Evolutionary conservation across 2,329 filamentous ascomycete genomes (phyloP), one percentile per base, ranked within the genome.

Genomic region (Ceratocystiopsis sp.): DNA sequence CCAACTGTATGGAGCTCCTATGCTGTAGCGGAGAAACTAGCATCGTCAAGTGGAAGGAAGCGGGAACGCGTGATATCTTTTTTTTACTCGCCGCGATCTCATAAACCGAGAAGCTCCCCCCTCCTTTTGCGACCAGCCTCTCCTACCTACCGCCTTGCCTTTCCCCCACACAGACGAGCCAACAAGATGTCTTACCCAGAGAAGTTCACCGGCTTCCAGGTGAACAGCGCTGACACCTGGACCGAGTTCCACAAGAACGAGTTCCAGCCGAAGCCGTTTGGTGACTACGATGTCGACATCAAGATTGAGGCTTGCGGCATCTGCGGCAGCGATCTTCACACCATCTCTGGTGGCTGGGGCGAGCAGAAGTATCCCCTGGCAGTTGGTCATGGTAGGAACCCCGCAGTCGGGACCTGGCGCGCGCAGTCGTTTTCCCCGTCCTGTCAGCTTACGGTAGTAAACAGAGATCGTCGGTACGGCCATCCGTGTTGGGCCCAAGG

Each of bases 201-300:
- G 35, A 67, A 72, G 50, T 77, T 75, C 59, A 67, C 64, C 45
- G 71, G 73, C 49, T 78, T 77, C 62, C 71, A 76, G 61, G 68
- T 75, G 53, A 59, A 69, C 45, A 64, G 64, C 43, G 59, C 68
- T 19, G 67, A 68, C 41, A 66, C 63, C 38, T 74, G 68, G 67
- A 60, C 71, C 50, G 66, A 77, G 46, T 76, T 78, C 55, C 66
- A 78, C 54, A 80, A 84, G 63, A 76, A 80, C 56, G 60, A 87
- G 66, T 85, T 84, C 66, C 73, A 78, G 52, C 77, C 87, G 46
- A 91, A 93, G 66, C 81, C 82, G 16, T 93, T 93, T 58, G 84
- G 80, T 50, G 83, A 87, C 58, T 73, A 84, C 61, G 85, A 94
- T 57, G 75, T 94, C 53, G 85, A 93, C 58, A 75, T 94, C 62